Evolutionary conservation across 1,139 yeast species (phyloP).

Genomic region (Geotrichum siamense): DNA sequence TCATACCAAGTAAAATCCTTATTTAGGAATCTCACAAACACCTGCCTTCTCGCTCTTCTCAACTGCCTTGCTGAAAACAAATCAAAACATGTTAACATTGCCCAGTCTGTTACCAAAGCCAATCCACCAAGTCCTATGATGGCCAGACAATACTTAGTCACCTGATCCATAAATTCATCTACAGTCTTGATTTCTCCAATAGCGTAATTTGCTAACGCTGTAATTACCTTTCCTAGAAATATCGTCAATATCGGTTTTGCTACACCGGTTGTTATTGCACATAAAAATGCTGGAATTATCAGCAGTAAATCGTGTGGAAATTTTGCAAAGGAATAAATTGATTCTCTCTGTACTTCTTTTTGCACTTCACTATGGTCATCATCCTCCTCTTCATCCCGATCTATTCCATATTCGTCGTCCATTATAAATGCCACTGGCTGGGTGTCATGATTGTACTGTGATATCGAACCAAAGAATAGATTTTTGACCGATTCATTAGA

Average conservation of each 20-base stretch:
- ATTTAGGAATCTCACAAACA: conserved; percentile 34
- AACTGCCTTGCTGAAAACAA: conserved; percentile 68
- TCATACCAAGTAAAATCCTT: conserved; percentile 47
- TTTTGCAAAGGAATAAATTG: conserved; percentile 11
- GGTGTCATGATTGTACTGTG: not conserved
- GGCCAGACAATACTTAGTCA: conserved; percentile 31
- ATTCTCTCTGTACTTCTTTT: conserved; percentile 5
- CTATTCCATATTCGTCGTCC: not conserved
- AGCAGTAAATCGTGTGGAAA: conserved; percentile 26
- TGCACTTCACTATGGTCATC: not conserved
- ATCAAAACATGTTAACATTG: conserved; percentile 58
- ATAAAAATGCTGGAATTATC: conserved; percentile 24
- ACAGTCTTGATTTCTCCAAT: conserved; percentile 27
- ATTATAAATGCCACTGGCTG: not conserved
- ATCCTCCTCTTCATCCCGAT: not conserved
- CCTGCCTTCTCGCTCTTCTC: conserved; percentile 43
- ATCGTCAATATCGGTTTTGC: conserved; percentile 60
- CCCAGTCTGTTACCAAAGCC: conserved; percentile 47
- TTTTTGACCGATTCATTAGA: too few species aligned
- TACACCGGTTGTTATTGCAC: conserved; percentile 41
- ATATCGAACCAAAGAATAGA: not conserved
- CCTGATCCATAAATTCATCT: conserved; percentile 38
- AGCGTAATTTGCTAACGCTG: conserved; percentile 41
- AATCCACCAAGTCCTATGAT: conserved; percentile 55
- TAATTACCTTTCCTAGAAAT: conserved; percentile 59